Evolutionary conservation across 73 alveolate species (phyloP).

Genomic region (Paramecium tetraurelia): DNA sequence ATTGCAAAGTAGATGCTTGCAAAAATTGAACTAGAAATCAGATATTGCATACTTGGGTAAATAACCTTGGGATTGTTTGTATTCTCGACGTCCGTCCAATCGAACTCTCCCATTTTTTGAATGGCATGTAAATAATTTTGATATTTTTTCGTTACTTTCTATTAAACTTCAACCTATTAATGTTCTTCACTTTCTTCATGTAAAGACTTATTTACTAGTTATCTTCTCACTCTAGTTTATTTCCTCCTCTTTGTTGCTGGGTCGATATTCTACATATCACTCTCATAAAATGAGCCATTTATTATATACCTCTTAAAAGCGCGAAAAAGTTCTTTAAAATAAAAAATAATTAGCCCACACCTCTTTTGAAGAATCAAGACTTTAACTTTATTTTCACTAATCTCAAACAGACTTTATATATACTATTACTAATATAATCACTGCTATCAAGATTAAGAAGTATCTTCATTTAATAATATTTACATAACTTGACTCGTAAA

Average conservation of each 20-base stretch:
- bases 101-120: slow-evolving; percentile 17
- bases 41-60: slow-evolving; percentile 5
- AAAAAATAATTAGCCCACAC: neutral
- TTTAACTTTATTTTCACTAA: neutral
- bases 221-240: slow-evolving; percentile 1
- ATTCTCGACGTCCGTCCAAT: slow-evolving; percentile 13
- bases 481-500: neutral
- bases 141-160: slow-evolving; percentile 11
- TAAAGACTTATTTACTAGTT: neutral
- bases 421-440: neutral
- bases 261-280: neutral
- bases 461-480: neutral
- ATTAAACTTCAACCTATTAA: neutral
- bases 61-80: neutral
- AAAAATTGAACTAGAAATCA: neutral
- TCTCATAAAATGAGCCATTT: neutral
- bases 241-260: neutral
- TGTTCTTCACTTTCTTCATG: neutral
- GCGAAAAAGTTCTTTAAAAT: slow-evolving; percentile 33
- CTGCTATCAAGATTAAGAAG: neutral
- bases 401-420: neutral
- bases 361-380: neutral
- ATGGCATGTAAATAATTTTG: neutral
- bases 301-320: slow-evolving; percentile 30
- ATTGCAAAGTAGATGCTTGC: neutral